phyloP scores from a whole-genome alignment of 495 filamentous ascomycete genomes.

The Neurospora sp. region DNA sequence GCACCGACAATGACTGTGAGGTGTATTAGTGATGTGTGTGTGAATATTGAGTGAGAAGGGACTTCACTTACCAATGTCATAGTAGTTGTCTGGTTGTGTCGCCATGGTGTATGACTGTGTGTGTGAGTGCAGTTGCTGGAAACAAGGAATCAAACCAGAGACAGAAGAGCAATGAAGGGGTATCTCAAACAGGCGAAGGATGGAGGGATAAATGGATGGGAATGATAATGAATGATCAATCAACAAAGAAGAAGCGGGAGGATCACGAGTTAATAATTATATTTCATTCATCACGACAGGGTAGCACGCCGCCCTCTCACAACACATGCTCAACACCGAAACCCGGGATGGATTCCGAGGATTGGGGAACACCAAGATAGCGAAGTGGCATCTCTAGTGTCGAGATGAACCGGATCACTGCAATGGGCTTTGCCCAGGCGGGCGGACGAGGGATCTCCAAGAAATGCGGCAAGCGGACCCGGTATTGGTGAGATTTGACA shows the following conservation, averaged over 20 bases:
- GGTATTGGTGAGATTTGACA: not conserved
- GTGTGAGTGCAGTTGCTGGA: not conserved
- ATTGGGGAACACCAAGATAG: not conserved
- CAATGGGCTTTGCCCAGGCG: not conserved
- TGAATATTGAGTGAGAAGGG: not conserved
- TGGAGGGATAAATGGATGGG: not conserved
- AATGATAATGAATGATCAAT: not conserved
- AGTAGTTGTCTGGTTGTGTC: conserved; percentile 14
- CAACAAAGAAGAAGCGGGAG: not conserved
- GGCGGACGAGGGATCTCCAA: not conserved
- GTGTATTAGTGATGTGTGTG: not conserved
- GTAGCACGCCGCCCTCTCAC: not conserved
- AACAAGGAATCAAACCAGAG: not conserved
- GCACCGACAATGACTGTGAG: conserved; percentile 72
- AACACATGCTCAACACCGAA: conserved; percentile 6
- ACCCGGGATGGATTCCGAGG: conserved; percentile 16
- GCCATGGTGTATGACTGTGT: conserved; percentile 11
- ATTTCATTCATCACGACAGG: not conserved
- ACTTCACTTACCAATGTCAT: conserved; percentile 24
- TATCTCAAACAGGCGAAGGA: conserved; percentile 7
- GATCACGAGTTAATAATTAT: not conserved
- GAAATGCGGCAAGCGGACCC: not conserved
- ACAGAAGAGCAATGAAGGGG: conserved; percentile 2
- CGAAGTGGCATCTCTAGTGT: not conserved
- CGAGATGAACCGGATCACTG: not conserved